Evolutionary conservation across 2,329 filamentous ascomycete genomes (phyloP).

Genomic region (Ascomycota sp.): DNA sequence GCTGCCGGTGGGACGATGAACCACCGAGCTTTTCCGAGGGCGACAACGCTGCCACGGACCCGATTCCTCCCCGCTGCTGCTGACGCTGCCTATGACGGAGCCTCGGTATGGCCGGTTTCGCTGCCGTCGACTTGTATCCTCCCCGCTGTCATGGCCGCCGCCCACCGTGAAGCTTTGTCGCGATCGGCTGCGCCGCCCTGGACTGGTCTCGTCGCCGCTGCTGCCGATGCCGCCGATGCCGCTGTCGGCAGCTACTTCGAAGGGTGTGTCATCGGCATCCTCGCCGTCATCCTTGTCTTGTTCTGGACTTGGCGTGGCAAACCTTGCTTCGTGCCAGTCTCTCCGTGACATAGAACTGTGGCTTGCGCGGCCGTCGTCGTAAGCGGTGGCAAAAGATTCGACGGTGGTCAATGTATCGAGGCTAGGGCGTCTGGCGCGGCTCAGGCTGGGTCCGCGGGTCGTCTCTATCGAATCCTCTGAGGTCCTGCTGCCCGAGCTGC

Average conservation of each 20-base stretch:
- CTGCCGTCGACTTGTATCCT: no score
- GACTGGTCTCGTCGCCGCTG: background rate
- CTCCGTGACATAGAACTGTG: slow-evolving; percentile 9
- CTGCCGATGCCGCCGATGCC: background rate
- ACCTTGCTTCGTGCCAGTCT: slow-evolving; percentile 3
- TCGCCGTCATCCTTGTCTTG: slow-evolving; percentile 2
- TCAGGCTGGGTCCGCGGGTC: slow-evolving; percentile 22
- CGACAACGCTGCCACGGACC: slow-evolving; percentile 3
- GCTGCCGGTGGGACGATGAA: slow-evolving; percentile 20
- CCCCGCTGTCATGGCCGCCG: no score
- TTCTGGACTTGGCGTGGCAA: slow-evolving; percentile 5
- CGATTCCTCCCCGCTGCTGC: slow-evolving; percentile 8
- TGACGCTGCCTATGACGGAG: no score
- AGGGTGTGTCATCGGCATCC: background rate
- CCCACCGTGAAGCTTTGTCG: no score
- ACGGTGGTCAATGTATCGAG: slow-evolving; percentile 19
- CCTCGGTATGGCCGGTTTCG: no score
- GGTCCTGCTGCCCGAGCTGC: slow-evolving; percentile 29
- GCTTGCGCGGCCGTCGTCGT: slow-evolving; percentile 22
- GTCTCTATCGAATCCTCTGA: slow-evolving; percentile 41
- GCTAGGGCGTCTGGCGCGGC: slow-evolving; percentile 20
- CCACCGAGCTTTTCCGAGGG: slow-evolving; percentile 13
- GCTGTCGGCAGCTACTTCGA: slow-evolving; percentile 3
- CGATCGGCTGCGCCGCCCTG: no score
- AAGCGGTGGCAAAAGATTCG: slow-evolving; percentile 33